phyloP scores from a whole-genome alignment of 306 rosid species.

The Glycine tomentella region DNA sequence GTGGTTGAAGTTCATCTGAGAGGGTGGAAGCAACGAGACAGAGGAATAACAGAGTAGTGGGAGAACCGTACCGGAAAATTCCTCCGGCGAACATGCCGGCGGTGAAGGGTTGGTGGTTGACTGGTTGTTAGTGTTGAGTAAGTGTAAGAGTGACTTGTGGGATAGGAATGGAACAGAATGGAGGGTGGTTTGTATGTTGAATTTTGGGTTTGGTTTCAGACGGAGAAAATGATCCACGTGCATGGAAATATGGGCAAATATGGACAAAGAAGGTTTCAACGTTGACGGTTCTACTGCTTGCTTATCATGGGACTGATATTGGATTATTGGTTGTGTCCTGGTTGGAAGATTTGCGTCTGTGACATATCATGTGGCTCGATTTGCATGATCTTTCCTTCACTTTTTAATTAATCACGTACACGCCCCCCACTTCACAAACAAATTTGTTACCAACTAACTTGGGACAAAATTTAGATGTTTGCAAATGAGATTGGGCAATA shows the following conservation, averaged over 20 bases:
- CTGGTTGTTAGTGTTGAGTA: not conserved
- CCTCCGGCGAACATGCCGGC: constrained; percentile 53
- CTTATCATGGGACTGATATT: not conserved
- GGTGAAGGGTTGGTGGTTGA: not conserved
- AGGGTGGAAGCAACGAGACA: constrained; percentile 44
- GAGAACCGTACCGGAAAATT: constrained; percentile 40
- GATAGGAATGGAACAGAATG: constrained; percentile 5
- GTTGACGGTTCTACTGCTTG: constrained; percentile 30
- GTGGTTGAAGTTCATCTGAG: constrained; percentile 59
- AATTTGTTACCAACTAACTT: not conserved
- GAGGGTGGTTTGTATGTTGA: constrained; percentile 36
- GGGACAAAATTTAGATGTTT: not conserved
- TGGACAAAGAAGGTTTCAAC: constrained; percentile 14
- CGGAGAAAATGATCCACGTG: constrained; percentile 33
- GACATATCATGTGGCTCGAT: no score
- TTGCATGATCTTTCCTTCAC: constrained; percentile 21
- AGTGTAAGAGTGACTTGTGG: not conserved
- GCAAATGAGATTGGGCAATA: no score
- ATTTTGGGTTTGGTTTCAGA: constrained; percentile 43
- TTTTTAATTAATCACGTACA: not conserved
- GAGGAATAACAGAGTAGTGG: constrained; percentile 51
- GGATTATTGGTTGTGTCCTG: no score
- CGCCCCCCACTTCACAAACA: not conserved
- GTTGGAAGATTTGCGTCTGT: no score
- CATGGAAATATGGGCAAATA: constrained; percentile 37